Conservation (phyloP, 192 early-diverging fungal species). For the Entomortierella lignicola region DNA sequence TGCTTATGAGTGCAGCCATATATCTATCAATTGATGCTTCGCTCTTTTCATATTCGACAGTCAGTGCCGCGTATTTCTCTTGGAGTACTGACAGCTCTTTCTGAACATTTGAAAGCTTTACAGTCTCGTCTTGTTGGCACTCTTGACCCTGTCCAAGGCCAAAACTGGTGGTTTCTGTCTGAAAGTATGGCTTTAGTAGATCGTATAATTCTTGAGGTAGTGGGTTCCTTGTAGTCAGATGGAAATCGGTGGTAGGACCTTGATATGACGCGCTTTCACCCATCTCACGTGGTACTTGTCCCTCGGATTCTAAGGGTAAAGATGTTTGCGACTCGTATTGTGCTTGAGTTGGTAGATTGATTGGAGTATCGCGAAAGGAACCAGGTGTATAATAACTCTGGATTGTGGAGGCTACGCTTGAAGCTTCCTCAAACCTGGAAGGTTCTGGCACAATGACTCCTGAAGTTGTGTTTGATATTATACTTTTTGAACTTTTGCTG, state of each 20-base stretch:
- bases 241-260: neutral
- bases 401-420: no score
- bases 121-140: neutral
- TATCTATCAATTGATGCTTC: neutral
- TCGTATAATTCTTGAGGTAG: neutral
- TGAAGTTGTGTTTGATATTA: neutral
- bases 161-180: no score
- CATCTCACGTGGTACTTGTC: no score
- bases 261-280: constrained; percentile 12
- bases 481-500: neutral
- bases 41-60: neutral
- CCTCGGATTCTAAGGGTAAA: no score
- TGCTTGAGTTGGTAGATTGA: no score
- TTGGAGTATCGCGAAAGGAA: no score
- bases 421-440: no score
- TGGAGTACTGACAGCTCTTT: constrained; percentile 10
- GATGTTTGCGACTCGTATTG: no score
- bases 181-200: no score
- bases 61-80: neutral
- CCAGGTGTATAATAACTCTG: no score
- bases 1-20: neutral
- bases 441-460: constrained; percentile 13
- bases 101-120: neutral
- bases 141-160: no score
- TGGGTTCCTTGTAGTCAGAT: neutral